Evolutionary conservation across 2,329 filamentous ascomycete species (phyloP).

Genomic region (Tolypocladium pustulatum): DNA sequence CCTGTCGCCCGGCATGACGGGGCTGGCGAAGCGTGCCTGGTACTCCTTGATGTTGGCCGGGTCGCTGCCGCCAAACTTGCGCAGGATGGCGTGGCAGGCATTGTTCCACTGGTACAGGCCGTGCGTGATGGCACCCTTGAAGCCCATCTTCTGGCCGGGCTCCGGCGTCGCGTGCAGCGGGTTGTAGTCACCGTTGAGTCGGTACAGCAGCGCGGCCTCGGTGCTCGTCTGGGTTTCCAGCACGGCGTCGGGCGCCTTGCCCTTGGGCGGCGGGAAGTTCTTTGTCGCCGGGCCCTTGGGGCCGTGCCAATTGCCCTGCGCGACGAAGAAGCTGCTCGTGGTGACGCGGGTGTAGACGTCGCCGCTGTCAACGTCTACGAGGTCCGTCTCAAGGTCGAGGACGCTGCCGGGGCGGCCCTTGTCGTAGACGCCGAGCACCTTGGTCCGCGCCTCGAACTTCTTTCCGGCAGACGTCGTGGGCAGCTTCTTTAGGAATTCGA

Average conservation of each 20-base stretch:
- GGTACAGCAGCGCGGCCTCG: constrained; percentile 68
- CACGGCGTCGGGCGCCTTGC: constrained; percentile 61
- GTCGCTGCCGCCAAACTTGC: constrained; percentile 63
- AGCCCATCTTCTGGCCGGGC: constrained; percentile 81
- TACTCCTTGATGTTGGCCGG: constrained; percentile 79
- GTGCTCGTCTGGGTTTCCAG: constrained; percentile 59
- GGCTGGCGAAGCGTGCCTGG: constrained; percentile 77
- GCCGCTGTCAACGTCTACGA: constrained; percentile 59
- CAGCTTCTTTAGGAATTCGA: constrained; percentile 67
- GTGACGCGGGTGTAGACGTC: constrained; percentile 63
- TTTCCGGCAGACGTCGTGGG: constrained; percentile 60
- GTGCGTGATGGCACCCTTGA: constrained; percentile 81
- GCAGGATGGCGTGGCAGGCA: constrained; percentile 61
- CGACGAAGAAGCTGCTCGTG: constrained; percentile 69
- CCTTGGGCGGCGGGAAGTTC: constrained; percentile 68
- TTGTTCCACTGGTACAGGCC: constrained; percentile 83
- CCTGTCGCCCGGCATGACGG: constrained; percentile 75
- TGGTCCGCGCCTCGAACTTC: constrained; percentile 66
- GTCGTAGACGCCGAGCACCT: constrained; percentile 79
- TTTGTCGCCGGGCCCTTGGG: constrained; percentile 77
- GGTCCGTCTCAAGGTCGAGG: constrained; percentile 65
- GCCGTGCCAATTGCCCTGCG: constrained; percentile 73
- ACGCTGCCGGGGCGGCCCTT: constrained; percentile 79
- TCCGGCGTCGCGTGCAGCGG: constrained; percentile 81
- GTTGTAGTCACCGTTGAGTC: constrained; percentile 90